Percentiles rank a stretch among this genome's conserved stretches.
These are phyloP conservation scores for Cylindrotheca closterium DNA, from an alignment of 108 stramenopile genomes.

Conservation along the genomic window DNA sequence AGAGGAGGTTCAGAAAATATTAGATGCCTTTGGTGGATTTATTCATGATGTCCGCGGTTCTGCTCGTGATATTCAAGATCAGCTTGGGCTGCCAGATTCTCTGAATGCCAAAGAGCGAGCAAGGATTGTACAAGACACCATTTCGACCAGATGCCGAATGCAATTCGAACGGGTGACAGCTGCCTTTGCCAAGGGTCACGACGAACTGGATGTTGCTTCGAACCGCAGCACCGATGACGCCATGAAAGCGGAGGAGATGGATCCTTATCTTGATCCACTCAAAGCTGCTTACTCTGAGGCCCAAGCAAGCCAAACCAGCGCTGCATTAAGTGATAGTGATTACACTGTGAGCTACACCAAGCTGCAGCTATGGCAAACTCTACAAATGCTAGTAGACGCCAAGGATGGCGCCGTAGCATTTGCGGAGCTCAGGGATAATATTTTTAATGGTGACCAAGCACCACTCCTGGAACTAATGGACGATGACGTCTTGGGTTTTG, in stretches of 20 bases:
- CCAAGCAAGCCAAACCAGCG: neutral
- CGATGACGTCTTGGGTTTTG: constrained; percentile 21
- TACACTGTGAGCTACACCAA: constrained; percentile 3
- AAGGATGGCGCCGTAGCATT: constrained; percentile 5
- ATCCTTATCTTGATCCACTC: constrained; percentile 25
- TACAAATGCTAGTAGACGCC: constrained; percentile 12
- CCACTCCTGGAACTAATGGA: constrained; percentile 20
- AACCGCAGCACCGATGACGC: neutral
- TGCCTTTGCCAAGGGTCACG: constrained; percentile 19
- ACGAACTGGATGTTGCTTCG: neutral
- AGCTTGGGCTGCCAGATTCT: neutral
- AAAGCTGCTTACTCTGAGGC: constrained; percentile 22
- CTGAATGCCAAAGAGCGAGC: neutral
- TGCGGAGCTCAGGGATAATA: constrained; percentile 16
- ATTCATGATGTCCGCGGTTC: constrained; percentile 15
- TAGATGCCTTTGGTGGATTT: constrained; percentile 16
- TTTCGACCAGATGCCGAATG: constrained; percentile 6
- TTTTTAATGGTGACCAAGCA: constrained; percentile 12
- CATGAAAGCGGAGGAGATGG: constrained; percentile 14
- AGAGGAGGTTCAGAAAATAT: constrained; percentile 8
- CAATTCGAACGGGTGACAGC: constrained; percentile 22
- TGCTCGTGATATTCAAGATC: constrained; percentile 12
- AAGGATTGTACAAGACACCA: constrained; percentile 9
- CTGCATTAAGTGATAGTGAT: neutral
- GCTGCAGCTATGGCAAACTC: constrained; percentile 19